These are phyloP conservation scores for Trichocladium uniseriatum DNA, from an alignment of 495 filamentous ascomycete genomes.

Conservation along the genomic window DNA sequence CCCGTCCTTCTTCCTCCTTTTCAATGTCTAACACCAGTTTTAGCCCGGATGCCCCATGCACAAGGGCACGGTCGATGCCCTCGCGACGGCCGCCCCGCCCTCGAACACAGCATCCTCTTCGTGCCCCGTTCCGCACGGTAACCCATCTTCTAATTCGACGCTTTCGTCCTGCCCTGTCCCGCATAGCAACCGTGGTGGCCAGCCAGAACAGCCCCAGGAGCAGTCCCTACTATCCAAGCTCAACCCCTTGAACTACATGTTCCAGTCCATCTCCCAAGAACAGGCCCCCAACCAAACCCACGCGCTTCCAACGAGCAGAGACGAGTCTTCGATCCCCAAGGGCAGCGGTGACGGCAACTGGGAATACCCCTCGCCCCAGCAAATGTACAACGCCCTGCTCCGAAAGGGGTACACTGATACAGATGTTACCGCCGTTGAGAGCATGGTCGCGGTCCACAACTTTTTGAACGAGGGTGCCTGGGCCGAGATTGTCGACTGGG, in stretches of 20 bases:
- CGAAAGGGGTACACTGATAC: constrained; percentile 95
- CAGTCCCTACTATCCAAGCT: constrained; percentile 56
- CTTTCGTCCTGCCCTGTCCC: constrained; percentile 48
- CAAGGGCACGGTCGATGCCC: constrained; percentile 43
- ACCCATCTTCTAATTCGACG: constrained; percentile 30
- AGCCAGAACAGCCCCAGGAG: constrained; percentile 18
- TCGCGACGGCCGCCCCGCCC: constrained; percentile 22
- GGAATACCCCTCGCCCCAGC: constrained; percentile 97
- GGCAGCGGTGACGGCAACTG: constrained; percentile 70
- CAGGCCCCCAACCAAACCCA: constrained; percentile 62
- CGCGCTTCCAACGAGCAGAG: constrained; percentile 64
- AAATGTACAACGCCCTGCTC: constrained; percentile 97
- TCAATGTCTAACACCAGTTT: constrained; percentile 22
- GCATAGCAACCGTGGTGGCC: constrained; percentile 24
- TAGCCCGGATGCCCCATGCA: constrained; percentile 93
- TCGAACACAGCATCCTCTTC: constrained; percentile 26
- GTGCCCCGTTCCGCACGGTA: constrained; percentile 44
- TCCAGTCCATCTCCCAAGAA: constrained; percentile 68
- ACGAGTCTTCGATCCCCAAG: constrained; percentile 76
- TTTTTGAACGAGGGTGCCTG: constrained; percentile 97
- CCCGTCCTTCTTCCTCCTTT: neutral
- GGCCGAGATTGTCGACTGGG: constrained; percentile 88
- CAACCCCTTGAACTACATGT: constrained; percentile 97
- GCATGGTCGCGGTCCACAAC: constrained; percentile 96
- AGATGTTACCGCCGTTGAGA: constrained; percentile 83